These are phyloP conservation scores for Saccharomycopsis olivae DNA, from an alignment of 805 yeast species.

Conservation along the genomic window DNA sequence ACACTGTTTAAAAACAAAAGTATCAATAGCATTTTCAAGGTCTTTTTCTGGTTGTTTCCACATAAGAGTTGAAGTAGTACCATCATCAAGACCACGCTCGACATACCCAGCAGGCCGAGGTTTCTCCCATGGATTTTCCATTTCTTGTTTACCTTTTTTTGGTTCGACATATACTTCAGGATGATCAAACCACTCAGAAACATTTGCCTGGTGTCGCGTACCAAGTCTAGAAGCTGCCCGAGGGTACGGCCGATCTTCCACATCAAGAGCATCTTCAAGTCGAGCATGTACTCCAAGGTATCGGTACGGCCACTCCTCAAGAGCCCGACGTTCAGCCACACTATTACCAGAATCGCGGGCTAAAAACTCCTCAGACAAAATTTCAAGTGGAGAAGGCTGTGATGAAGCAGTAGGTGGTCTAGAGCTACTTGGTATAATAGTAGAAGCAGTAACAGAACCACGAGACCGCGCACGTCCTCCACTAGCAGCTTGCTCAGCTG, in stretches of 20 bases:
- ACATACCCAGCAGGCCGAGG: constrained; percentile 71
- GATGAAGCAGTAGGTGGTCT: neutral
- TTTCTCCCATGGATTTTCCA: constrained; percentile 50
- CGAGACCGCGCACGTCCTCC: neutral
- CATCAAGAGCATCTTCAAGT: constrained; percentile 66
- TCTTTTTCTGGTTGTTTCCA: constrained; percentile 44
- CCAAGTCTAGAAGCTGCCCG: constrained; percentile 73
- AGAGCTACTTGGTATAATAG: too few relatives aligned
- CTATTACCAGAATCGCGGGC: constrained; percentile 32
- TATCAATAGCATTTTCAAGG: constrained; percentile 32
- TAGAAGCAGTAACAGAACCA: neutral
- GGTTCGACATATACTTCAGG: constrained; percentile 42
- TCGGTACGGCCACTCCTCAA: constrained; percentile 76
- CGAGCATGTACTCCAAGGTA: constrained; percentile 68
- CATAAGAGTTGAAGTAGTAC: constrained; percentile 45
- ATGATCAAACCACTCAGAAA: constrained; percentile 53
- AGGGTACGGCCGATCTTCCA: constrained; percentile 71
- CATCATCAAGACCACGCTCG: constrained; percentile 70
- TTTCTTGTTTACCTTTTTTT: constrained; percentile 10
- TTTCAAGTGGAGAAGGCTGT: constrained; percentile 44
- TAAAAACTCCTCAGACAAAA: constrained; percentile 43
- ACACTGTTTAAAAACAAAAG: constrained; percentile 42
- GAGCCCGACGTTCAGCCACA: constrained; percentile 36
- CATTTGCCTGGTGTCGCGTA: constrained; percentile 57
- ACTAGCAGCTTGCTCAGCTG: neutral